Evolutionary conservation across 169 alveolate genomes (phyloP), one percentile per base, ranked within the genome.

Genomic region (Cryptosporidium ubiquitum): DNA sequence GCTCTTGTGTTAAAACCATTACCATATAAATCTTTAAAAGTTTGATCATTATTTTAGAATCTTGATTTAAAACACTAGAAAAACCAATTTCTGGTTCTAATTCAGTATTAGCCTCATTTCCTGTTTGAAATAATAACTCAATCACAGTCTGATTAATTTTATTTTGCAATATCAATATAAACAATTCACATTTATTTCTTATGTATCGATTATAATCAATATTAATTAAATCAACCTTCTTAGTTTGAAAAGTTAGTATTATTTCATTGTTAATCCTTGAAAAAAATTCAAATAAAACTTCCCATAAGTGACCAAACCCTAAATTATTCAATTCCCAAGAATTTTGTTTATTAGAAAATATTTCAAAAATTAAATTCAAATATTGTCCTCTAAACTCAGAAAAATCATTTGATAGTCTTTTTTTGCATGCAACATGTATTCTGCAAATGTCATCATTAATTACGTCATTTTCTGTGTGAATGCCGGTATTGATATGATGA

Each of bases 391-490:
- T 55, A 14, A 55, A 20, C 18, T 35, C 66, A 2, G 66, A 55
- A 55, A 23, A 16, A 55, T 55, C 66, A 9, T 55, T 35, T 55
- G 66, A 55, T 3, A 55, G 35, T 55, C 66, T 55, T 6, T 26
- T 20, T 10, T 26, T 55, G 20, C 66, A 55, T 55, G 66, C 66
- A 55, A 20, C 66, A 55, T 55, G 66, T 35, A 55, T 23, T 55
- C 0, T 55, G 35, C 16, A 5, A 26, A 26, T 10, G 5, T 55
- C 3, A 7, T 55, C 20, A 3, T 26, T 26, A 55, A 55, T 55
- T 55, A 55, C 66, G 66, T 55, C 66, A 55, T 55, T 55, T 55
- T 55, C 9, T 55, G 66, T 55, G 66, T 55, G 66, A 7, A 55
- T 23, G n/a, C 66, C 66, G 66, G 66, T 55, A 55, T 55, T 55